These are phyloP conservation scores for Martensiomyces pterosporus DNA, from an alignment of 192 early-diverging fungal genomes.

Conservation along the genomic window DNA sequence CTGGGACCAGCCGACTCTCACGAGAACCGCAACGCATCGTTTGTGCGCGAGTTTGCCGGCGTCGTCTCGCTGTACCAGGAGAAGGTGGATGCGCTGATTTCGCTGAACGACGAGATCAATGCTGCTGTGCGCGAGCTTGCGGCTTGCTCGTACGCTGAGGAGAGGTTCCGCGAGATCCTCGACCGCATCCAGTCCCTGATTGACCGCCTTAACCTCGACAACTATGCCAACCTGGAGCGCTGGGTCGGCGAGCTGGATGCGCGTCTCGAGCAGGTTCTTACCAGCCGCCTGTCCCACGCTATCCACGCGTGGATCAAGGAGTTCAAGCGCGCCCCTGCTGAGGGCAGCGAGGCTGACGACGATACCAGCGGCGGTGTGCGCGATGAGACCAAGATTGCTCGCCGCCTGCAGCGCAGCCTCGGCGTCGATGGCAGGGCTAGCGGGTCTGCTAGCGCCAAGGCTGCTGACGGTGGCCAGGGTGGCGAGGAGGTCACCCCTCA, in stretches of 20 bases:
- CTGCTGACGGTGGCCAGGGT: slow-evolving; percentile 24
- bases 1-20: slow-evolving; percentile 53
- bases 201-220: slow-evolving; percentile 89
- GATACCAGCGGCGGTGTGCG: slow-evolving; percentile 32
- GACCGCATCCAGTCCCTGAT: slow-evolving; percentile 85
- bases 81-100: slow-evolving; percentile 81
- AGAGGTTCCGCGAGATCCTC: slow-evolving; percentile 64
- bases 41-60: slow-evolving; percentile 92
- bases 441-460: neutral
- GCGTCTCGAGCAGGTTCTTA: slow-evolving; percentile 73
- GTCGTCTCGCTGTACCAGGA: slow-evolving; percentile 93
- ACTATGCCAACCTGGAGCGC: slow-evolving; percentile 86
- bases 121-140: slow-evolving; percentile 78
- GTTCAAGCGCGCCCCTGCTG: slow-evolving; percentile 57
- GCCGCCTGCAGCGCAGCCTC: slow-evolving; percentile 28
- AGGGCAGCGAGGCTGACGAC: slow-evolving; percentile 41
- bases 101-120: slow-evolving; percentile 79
- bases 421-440: slow-evolving; percentile 14
- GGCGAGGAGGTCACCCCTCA: slow-evolving; percentile 58
- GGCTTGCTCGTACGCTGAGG: slow-evolving; percentile 69
- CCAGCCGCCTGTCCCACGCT: slow-evolving; percentile 68
- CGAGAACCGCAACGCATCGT: slow-evolving; percentile 84
- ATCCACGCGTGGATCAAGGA: slow-evolving; percentile 69
- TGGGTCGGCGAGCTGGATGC: slow-evolving; percentile 85
- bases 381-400: slow-evolving; percentile 34